Percentiles rank a stretch among this genome's conserved stretches.
Conservation (phyloP, 345 rosid genomes). For the Arabis hirsuta region DNA sequence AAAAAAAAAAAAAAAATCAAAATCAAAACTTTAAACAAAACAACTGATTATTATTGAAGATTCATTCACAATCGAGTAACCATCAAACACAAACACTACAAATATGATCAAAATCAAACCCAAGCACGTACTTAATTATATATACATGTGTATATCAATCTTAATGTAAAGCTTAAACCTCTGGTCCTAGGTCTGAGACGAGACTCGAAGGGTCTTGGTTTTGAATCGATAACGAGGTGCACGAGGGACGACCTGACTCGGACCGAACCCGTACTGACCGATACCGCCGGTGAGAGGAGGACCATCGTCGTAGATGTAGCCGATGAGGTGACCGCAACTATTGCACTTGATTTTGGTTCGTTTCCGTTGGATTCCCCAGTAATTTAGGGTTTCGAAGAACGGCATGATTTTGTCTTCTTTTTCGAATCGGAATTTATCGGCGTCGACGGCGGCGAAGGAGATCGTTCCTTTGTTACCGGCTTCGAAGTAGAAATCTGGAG, state of each 20-base stretch:
- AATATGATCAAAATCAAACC: constrained; percentile 12
- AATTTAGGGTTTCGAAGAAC: constrained; percentile 79
- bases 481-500: constrained; percentile 81
- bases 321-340: constrained; percentile 60
- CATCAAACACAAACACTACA: constrained; percentile 7
- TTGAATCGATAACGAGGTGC: constrained; percentile 79
- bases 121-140: neutral
- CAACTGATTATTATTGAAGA: neutral
- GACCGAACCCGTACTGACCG: constrained; percentile 79
- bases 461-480: constrained; percentile 88
- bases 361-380: constrained; percentile 85
- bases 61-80: neutral
- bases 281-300: constrained; percentile 67
- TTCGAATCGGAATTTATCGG: constrained; percentile 68
- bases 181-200: constrained; percentile 55
- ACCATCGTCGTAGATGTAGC: constrained; percentile 85
- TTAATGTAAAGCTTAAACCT: constrained; percentile 17
- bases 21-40: neutral
- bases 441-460: constrained; percentile 74
- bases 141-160: neutral
- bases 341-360: constrained; percentile 77
- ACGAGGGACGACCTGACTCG: constrained; percentile 83
- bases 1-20: too few relatives aligned
- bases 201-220: constrained; percentile 64
- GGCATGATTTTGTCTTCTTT: constrained; percentile 85